Evolutionary conservation across 192 early-diverging fungal species (phyloP).

Genomic region (Mortierella hygrophila): DNA sequence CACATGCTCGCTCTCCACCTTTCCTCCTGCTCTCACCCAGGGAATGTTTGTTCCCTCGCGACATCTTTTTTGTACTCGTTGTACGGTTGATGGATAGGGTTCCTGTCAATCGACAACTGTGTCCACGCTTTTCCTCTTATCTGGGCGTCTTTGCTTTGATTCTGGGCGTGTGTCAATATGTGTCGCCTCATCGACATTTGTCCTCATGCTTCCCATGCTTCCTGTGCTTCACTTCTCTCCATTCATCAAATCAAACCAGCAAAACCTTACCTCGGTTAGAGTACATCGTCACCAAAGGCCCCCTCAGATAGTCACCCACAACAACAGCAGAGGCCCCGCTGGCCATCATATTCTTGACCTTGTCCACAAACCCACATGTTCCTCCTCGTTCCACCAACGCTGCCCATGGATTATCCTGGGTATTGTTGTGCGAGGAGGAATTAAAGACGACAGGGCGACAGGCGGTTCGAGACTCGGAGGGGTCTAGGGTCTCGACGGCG

Average conservation of each 20-base stretch:
- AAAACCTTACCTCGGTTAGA: slow-evolving; percentile 61
- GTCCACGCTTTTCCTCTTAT: no score
- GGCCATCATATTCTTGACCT: slow-evolving; percentile 91
- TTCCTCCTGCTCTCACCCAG: not conserved
- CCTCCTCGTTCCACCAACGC: slow-evolving; percentile 88
- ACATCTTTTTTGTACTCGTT: not conserved
- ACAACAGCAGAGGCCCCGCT: slow-evolving; percentile 88
- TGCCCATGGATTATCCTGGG: slow-evolving; percentile 76
- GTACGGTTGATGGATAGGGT: not conserved
- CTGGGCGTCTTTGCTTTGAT: no score
- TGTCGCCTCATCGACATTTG: no score
- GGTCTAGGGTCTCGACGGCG: slow-evolving; percentile 63
- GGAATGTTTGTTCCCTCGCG: not conserved
- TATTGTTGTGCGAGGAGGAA: slow-evolving; percentile 18
- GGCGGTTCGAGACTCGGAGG: slow-evolving; percentile 64
- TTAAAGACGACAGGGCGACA: slow-evolving; percentile 58
- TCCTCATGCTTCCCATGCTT: no score
- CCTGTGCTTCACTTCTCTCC: not conserved
- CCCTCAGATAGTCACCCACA: slow-evolving; percentile 83
- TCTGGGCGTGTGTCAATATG: no score
- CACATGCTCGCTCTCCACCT: no score
- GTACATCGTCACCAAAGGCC: slow-evolving; percentile 90
- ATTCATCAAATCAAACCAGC: not conserved
- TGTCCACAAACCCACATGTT: slow-evolving; percentile 88
- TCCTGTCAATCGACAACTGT: no score